A percentile compares a stretch with the other conserved stretches of the same genome.
Evolutionary conservation across 306 rosid genomes (phyloP).

Genomic region (Quercus bicolor): DNA sequence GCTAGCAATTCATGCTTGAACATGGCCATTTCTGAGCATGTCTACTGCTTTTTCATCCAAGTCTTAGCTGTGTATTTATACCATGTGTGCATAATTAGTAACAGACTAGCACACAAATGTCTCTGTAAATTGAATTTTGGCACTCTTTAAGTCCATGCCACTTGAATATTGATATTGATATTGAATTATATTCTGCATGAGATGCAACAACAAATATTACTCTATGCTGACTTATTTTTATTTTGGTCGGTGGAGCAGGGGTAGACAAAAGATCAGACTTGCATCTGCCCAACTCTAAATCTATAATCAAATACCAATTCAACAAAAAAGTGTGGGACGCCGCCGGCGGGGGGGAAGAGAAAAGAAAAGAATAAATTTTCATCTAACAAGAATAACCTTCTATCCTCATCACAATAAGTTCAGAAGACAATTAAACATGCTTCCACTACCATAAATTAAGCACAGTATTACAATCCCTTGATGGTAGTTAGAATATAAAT

Average conservation of each 20-base stretch:
- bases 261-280: neutral
- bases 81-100: too few species aligned
- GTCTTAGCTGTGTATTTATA: too few species aligned
- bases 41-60: neutral
- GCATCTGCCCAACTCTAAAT: neutral
- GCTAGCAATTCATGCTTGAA: neutral
- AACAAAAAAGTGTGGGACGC: neutral
- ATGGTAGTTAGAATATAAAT: neutral
- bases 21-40: neutral
- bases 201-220: neutral
- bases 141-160: neutral
- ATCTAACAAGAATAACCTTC: neutral
- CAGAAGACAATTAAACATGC: neutral
- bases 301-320: neutral
- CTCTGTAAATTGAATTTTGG: neutral
- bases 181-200: neutral
- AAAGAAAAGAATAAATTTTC: neutral
- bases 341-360: too few species aligned
- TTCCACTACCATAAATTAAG: neutral
- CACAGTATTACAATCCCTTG: neutral
- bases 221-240: neutral
- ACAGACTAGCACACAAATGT: too few species aligned
- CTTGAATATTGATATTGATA: neutral
- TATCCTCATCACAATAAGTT: neutral
- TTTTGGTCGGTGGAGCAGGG: too few species aligned